Percentiles rank a stretch among this genome's conserved stretches.
phyloP scores from a whole-genome alignment of 345 rosid genomes.

The Turritis glabra region DNA sequence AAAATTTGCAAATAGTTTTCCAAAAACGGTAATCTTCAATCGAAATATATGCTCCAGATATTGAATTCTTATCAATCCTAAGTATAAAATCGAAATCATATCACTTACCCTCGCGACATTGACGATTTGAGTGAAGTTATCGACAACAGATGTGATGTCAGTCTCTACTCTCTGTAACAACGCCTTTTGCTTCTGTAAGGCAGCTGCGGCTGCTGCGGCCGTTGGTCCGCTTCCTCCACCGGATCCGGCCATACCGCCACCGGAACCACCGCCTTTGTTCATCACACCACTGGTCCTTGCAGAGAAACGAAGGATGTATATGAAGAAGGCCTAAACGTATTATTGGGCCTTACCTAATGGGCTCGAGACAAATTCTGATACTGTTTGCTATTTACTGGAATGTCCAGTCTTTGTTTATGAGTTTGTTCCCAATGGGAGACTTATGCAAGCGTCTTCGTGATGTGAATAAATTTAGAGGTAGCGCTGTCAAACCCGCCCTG shows the following conservation, averaged over 20 bases:
- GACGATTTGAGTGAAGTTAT: slow-evolving; percentile 84
- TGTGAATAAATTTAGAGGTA: too few species aligned
- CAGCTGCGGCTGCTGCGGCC: slow-evolving; percentile 75
- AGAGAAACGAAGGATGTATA: too few species aligned
- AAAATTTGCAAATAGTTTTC: neutral
- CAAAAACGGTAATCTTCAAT: neutral
- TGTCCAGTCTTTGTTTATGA: too few species aligned
- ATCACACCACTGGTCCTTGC: slow-evolving; percentile 34
- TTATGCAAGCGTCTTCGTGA: too few species aligned
- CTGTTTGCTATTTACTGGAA: neutral
- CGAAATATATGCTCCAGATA: neutral
- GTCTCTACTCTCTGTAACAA: slow-evolving; percentile 81
- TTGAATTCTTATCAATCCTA: neutral
- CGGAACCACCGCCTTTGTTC: slow-evolving; percentile 67
- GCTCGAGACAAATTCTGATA: neutral
- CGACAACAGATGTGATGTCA: slow-evolving; percentile 76
- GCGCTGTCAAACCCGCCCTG: too few species aligned
- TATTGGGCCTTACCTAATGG: neutral
- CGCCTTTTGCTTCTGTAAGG: slow-evolving; percentile 85
- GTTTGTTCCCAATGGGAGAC: too few species aligned
- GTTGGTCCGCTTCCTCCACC: slow-evolving; percentile 72
- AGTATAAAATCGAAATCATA: neutral
- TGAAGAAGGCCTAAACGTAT: neutral
- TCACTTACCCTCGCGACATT: slow-evolving; percentile 65
- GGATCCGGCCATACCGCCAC: slow-evolving; percentile 44